Base-by-base conservation (phyloP, 495 filamentous ascomycete species). In the Xylaria intraflava region DNA sequence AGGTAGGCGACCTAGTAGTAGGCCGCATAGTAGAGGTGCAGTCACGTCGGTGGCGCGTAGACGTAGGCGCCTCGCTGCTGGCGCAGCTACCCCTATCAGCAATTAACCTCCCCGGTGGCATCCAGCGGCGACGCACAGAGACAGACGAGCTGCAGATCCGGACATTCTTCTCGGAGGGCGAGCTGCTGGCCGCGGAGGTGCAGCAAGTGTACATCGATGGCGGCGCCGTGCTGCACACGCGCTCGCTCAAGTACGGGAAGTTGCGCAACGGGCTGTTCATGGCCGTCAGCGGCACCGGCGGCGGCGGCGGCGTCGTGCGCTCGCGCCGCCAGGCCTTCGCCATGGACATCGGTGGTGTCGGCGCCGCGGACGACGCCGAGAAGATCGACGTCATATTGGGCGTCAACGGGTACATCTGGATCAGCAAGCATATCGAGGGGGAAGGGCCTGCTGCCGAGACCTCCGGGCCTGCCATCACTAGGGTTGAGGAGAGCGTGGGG, bases 91-190 rank as follows among this genome's bases (percentile, higher is more conserved):
- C 89, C 6, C 79, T 98, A 6, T 84, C 79, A 45, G 84, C 88
- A 35, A 97, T 98, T 69, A 97, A 98, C 64, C 73, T 97, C 2
- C 94, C 93, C 8, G 93, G 93, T 44, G 92, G 93, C 29, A 95
- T 96, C 60, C 78, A 96, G 61, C 81, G 93, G 27, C 87, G 89
- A 61, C 78, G 93, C 56, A 97, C 93, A 4, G 88, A 86, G 59
- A 90, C 92, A 5, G 93, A 98, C 65, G 94, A 97, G 70, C 75
- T 98, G 53, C 90, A 96, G 62, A 96, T 98, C 63, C 82, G 93
- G 19, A 89, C 80, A 6, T 96, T 95, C 65, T 96, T 96, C 72
- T 79, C 79, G 23, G 92, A 96, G 67, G 92, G 92, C 11, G 91
- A 96, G 61, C 66, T 96, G 31, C 71, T 96, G 10, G 84, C 95